phyloP scores from a whole-genome alignment of 2,329 filamentous ascomycete species.

The Fusarium zealandicum region DNA sequence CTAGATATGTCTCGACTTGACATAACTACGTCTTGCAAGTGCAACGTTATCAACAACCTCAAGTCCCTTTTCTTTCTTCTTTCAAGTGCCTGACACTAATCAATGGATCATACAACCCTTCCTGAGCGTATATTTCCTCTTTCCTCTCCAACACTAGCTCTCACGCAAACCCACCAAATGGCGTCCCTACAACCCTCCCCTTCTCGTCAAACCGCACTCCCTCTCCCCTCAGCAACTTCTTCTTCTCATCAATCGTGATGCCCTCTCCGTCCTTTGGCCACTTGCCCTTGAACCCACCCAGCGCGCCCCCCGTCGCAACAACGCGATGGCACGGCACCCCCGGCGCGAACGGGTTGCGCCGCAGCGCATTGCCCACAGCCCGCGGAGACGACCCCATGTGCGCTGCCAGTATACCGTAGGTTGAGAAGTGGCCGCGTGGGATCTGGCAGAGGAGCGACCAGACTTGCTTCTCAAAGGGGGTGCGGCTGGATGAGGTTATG shows the following conservation, averaged over 20 bases:
- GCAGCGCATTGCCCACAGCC: constrained; percentile 79
- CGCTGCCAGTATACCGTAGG: constrained; percentile 75
- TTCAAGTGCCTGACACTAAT: no score
- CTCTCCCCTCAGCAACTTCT: constrained; percentile 65
- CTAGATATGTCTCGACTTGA: no score
- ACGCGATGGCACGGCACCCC: constrained; percentile 83
- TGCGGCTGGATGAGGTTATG: constrained; percentile 55
- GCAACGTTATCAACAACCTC: no score
- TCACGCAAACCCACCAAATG: constrained; percentile 46
- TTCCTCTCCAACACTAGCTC: neutral
- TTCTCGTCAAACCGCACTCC: constrained; percentile 69
- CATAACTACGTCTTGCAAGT: no score
- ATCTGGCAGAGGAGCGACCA: constrained; percentile 80
- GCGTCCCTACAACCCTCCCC: constrained; percentile 66
- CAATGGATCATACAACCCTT: no score
- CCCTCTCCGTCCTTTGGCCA: constrained; percentile 68
- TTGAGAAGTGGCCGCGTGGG: constrained; percentile 76
- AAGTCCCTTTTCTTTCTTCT: no score
- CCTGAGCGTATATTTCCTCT: no score
- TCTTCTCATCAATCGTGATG: constrained; percentile 70
- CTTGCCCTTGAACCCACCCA: constrained; percentile 76
- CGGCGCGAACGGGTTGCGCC: constrained; percentile 83
- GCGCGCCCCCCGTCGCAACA: constrained; percentile 73
- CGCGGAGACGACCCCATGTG: constrained; percentile 75
- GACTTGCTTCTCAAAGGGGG: constrained; percentile 67